Base-by-base conservation (phyloP, 2,329 filamentous ascomycete species). In the Coniochaeta prunicola region DNA sequence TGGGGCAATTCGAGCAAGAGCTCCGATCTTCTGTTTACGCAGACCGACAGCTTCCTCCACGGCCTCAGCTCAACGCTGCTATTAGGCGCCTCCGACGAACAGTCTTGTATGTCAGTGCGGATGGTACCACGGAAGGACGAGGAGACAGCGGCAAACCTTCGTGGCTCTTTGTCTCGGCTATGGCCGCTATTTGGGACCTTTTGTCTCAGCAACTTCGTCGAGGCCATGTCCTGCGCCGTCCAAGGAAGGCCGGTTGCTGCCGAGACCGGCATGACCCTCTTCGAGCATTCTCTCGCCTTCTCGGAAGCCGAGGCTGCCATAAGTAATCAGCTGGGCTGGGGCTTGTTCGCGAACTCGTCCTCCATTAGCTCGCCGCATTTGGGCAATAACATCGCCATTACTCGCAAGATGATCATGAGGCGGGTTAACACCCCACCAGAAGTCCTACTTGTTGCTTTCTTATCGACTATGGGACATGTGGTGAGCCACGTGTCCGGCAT, bases 251-350 rank as follows among this genome's bases (percentile, higher is more conserved):
- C 85, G 2, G 83, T 91, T 0, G 84, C 89, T 62, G 88, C 90
- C 0, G 94, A 97, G 74, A 96, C 91, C 1, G 92, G 92, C 19
- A 96, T 97, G 90, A 96, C 92, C 0, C 83, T 97, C 2, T 96
- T 97, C 67, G 94, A 99, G 70, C 92, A 97, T 69, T 97, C 92
- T 0, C 79, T 99, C 9, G 93, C 93, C 2, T 99, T 97, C 74
- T 91, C 93, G 12, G 94, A 99, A 73, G 93, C 93, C 9, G 94
- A 99, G 71, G 88, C 90, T 31, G 89, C 92, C 63, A 87, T 97
- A 53, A 87, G 87, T 65, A 90, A 87, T 64, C 89, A 92, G 56
- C 82, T 96, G 15, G 88, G 88, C 13, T 84, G 92, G 71, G 85
- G 87, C 0, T 66, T 85, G 0, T 88, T 90, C 66, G 78, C 63